Conservation (phyloP, 2,329 filamentous ascomycete genomes). For the Ceratocystis lukuohia region DNA sequence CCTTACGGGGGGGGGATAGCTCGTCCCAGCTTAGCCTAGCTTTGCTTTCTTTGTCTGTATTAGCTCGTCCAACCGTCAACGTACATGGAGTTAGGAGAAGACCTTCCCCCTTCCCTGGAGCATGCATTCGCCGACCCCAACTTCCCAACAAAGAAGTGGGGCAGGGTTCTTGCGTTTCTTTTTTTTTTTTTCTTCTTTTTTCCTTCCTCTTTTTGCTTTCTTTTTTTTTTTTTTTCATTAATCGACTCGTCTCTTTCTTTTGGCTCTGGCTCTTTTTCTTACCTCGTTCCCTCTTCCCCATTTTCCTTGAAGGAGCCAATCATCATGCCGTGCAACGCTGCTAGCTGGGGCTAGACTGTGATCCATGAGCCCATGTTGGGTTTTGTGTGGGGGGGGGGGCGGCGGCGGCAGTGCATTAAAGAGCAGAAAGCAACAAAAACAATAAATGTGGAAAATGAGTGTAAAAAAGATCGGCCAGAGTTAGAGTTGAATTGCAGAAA, state of each 20-base stretch:
- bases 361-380: conserved; percentile 6
- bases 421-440: background rate
- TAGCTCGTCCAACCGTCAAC: too few relatives aligned
- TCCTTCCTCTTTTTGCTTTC: background rate
- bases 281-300: background rate
- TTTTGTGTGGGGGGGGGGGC: background rate
- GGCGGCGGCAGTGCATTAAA: background rate
- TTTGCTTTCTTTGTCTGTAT: background rate
- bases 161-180: background rate
- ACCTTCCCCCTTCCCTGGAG: too few relatives aligned
- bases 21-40: background rate
- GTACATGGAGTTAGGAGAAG: too few relatives aligned
- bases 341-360: conserved; percentile 3
- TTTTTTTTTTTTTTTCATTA: background rate
- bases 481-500: background rate
- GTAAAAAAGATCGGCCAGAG: background rate
- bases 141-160: too few relatives aligned
- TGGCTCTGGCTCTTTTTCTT: background rate
- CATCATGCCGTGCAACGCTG: conserved; percentile 3
- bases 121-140: too few relatives aligned
- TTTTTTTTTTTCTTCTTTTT: background rate
- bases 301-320: background rate
- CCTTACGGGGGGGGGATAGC: background rate
- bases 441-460: background rate
- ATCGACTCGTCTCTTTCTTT: background rate